Evolutionary conservation across 2,329 filamentous ascomycete species (phyloP).

Genomic region (Pseudogymnoascus sp.): DNA sequence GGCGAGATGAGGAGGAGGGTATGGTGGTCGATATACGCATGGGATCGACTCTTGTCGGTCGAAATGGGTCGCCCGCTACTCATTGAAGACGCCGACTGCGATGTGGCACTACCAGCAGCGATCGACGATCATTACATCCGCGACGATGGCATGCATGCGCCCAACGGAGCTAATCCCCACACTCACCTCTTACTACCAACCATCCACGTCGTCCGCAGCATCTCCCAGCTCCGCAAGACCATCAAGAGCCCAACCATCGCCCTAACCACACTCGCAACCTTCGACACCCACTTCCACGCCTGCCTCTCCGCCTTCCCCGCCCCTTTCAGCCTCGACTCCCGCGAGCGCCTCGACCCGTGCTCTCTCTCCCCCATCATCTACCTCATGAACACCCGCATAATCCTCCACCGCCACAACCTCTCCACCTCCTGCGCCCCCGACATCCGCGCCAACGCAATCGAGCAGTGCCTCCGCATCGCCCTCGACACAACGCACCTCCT

Average conservation of each 20-base stretch:
- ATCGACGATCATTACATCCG: slow-evolving; percentile 73
- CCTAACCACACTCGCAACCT: slow-evolving; percentile 59
- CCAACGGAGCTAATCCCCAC: slow-evolving; percentile 44
- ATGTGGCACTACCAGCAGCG: slow-evolving; percentile 68
- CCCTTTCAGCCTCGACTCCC: slow-evolving; percentile 58
- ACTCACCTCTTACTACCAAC: slow-evolving; percentile 68
- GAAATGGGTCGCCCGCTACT: slow-evolving; percentile 72
- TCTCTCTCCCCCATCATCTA: slow-evolving; percentile 67
- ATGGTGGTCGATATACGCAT: slow-evolving; percentile 91
- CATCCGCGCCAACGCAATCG: slow-evolving; percentile 61
- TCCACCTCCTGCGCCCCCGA: slow-evolving; percentile 58
- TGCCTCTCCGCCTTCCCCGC: slow-evolving; percentile 70
- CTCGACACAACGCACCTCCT: slow-evolving; percentile 73
- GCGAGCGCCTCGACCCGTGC: slow-evolving; percentile 61
- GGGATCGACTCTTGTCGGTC: slow-evolving; percentile 72
- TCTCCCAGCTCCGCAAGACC: slow-evolving; percentile 63
- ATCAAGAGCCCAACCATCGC: slow-evolving; percentile 60
- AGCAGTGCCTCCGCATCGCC: slow-evolving; percentile 65
- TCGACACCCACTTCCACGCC: slow-evolving; percentile 70
- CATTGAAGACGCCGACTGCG: slow-evolving; percentile 83
- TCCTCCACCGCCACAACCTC: slow-evolving; percentile 84
- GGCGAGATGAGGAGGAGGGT: slow-evolving; percentile 77
- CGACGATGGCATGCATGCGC: slow-evolving; percentile 45
- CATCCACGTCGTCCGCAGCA: slow-evolving; percentile 72
- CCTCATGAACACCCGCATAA: slow-evolving; percentile 72